Evolutionary conservation across 2,329 filamentous ascomycete species (phyloP).

Genomic region (Ceratocystis harringtonii): DNA sequence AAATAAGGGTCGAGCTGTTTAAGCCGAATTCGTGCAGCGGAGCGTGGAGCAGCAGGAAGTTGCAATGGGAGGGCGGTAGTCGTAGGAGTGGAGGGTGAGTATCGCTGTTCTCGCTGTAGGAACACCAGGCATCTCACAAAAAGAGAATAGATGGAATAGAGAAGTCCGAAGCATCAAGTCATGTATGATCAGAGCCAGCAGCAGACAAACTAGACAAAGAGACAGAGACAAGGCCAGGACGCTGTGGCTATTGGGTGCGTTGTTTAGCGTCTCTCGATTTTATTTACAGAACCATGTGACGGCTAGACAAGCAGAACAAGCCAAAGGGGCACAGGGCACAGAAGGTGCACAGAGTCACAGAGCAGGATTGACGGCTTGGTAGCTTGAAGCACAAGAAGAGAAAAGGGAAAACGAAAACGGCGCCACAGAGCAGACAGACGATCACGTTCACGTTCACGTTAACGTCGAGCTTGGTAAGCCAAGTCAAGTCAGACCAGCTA

Average conservation of each 20-base stretch:
- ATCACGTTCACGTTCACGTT: not conserved
- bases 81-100: not conserved
- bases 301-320: too few relatives aligned
- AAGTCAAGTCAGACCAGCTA: too few relatives aligned
- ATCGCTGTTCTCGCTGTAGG: not conserved
- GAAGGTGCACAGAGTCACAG: too few relatives aligned
- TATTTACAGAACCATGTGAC: too few relatives aligned
- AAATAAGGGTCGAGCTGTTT: conserved; percentile 12
- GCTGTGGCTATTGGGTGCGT: too few relatives aligned
- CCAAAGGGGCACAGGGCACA: too few relatives aligned
- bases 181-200: too few relatives aligned
- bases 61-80: not conserved
- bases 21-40: not conserved
- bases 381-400: too few relatives aligned
- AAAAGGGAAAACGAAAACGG: too few relatives aligned
- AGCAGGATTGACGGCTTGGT: too few relatives aligned
- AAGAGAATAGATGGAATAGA: not conserved
- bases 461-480: too few relatives aligned
- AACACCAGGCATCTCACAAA: not conserved
- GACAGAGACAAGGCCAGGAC: not conserved
- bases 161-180: not conserved
- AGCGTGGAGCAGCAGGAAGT: conserved; percentile 2
- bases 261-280: too few relatives aligned
- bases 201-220: not conserved
- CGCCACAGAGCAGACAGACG: not conserved